Evolutionary conservation across 2,329 filamentous ascomycete species (phyloP), one percentile per base, ranked within the genome.

Genomic region (Magnaporthales sp.): DNA sequence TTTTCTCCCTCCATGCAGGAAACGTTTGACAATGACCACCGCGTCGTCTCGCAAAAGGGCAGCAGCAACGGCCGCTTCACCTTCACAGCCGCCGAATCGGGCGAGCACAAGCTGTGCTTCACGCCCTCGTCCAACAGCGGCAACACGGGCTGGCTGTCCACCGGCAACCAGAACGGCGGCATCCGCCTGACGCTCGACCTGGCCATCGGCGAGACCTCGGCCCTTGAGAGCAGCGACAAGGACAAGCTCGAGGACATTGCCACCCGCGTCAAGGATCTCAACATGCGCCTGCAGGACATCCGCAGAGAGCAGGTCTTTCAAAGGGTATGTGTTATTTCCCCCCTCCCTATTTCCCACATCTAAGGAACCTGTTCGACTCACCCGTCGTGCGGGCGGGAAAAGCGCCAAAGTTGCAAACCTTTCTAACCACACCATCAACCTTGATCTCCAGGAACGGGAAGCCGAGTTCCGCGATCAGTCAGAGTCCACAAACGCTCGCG

Each of bases 381-480:
- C n/a, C n/a, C n/a, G n/a, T n/a, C n/a, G n/a, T n/a, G n/a, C n/a
- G n/a, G n/a, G n/a, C n/a, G n/a, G n/a, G n/a, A n/a, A n/a, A n/a
- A n/a, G n/a, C n/a, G 38, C 19, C 38, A 26, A 13, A 56, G 4
- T 5, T 62, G 69, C 10, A 56, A 61, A 24, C 64, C 38, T 10
- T n/a, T 15, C 38, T 51, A n/a, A 51, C 38, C 38, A n/a, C 38
- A 51, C n/a, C 13, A 51, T 51, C 19, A 51, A 51, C 3, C 38
- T 51, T 51, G 19, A 46, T 7, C 68, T 29, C 62, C 67, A 97
- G 91, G 95, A 98, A 84, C 92, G 95, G 71, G 95, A 99, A 77
- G 93, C 93, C 73, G 93, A 98, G 77, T 99, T 99, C 84, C 88
- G 95, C 80, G 95, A 99, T 80, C 95, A 98, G 79, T 97, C 93